Conservation (phyloP, 2,329 filamentous ascomycete genomes). For the Emericellopsis atlantica region DNA sequence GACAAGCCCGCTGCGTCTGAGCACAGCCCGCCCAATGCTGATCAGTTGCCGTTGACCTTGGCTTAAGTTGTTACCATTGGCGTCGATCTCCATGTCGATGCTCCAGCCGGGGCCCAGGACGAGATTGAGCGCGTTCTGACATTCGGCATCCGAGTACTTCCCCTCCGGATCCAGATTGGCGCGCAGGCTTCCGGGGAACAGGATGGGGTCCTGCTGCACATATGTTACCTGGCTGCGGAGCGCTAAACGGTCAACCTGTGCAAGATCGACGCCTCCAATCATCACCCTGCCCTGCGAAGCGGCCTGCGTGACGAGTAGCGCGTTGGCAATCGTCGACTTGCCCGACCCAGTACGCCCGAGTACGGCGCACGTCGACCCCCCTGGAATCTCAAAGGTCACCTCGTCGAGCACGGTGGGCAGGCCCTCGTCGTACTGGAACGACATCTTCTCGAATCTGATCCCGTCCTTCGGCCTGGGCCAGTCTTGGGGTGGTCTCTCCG, state of each 20-base stretch:
- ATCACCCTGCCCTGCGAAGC: conserved; percentile 36
- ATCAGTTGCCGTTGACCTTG: conserved; percentile 52
- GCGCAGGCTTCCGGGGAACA: conserved; percentile 45
- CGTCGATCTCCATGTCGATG: conserved; percentile 39
- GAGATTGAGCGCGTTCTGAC: conserved; percentile 38
- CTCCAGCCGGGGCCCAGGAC: conserved; percentile 41
- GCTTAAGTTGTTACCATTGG: conserved; percentile 47
- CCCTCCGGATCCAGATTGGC: conserved; percentile 58
- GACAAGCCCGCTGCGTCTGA: conserved; percentile 46
- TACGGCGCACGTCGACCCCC: conserved; percentile 48
- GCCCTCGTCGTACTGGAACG: conserved; percentile 66
- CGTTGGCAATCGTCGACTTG: conserved; percentile 64
- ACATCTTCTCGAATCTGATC: conserved; percentile 65
- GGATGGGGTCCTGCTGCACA: conserved; percentile 50
- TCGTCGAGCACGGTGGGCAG: conserved; percentile 60
- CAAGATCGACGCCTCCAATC: conserved; percentile 41
- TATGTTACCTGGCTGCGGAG: conserved; percentile 47
- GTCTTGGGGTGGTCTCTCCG: conserved; percentile 53
- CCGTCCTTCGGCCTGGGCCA: conserved; percentile 66
- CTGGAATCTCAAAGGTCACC: conserved; percentile 61
- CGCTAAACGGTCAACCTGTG: conserved; percentile 37
- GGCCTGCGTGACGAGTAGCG: conserved; percentile 41
- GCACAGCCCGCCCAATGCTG: conserved; percentile 45
- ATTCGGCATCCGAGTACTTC: conserved; percentile 40
- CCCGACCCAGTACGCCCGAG: conserved; percentile 78